These are phyloP conservation scores for Raphidocelis subcapitata DNA, from an alignment of 139 green algal genomes.

Conservation along the genomic window DNA sequence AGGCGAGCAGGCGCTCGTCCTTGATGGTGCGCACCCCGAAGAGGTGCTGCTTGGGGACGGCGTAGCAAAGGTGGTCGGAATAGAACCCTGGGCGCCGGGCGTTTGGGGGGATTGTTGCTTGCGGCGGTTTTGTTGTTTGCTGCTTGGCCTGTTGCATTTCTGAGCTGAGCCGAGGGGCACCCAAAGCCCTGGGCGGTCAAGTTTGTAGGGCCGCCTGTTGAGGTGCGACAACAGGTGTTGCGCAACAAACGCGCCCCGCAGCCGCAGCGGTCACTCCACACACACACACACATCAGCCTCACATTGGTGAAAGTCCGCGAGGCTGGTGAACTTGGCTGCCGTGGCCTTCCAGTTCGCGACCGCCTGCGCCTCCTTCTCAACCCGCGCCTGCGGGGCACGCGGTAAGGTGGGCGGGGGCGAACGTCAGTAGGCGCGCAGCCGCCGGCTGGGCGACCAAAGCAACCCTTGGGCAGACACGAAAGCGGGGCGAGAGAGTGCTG, in stretches of 20 bases:
- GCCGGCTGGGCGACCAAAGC: too few species aligned
- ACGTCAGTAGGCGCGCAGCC: neutral
- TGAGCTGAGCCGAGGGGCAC: too few species aligned
- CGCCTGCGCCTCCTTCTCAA: slow-evolving; percentile 51
- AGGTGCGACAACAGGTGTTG: too few species aligned
- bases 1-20: slow-evolving; percentile 40
- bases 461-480: neutral
- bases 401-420: neutral
- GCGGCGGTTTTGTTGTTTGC: too few species aligned
- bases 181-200: too few species aligned
- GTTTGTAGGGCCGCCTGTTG: too few species aligned
- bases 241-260: too few species aligned
- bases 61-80: slow-evolving; percentile 76
- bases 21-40: slow-evolving; percentile 41
- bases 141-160: too few species aligned
- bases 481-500: neutral
- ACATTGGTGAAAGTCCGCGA: slow-evolving; percentile 63
- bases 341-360: slow-evolving; percentile 47
- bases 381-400: slow-evolving; percentile 14
- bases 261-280: too few species aligned
- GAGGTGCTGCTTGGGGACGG: slow-evolving; percentile 60
- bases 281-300: too few species aligned
- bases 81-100: too few species aligned
- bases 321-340: slow-evolving; percentile 22
- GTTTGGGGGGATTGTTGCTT: too few species aligned